phyloP scores from a whole-genome alignment of 176 grass and related monocot genomes.

The Echinochloa phyllopogon region DNA sequence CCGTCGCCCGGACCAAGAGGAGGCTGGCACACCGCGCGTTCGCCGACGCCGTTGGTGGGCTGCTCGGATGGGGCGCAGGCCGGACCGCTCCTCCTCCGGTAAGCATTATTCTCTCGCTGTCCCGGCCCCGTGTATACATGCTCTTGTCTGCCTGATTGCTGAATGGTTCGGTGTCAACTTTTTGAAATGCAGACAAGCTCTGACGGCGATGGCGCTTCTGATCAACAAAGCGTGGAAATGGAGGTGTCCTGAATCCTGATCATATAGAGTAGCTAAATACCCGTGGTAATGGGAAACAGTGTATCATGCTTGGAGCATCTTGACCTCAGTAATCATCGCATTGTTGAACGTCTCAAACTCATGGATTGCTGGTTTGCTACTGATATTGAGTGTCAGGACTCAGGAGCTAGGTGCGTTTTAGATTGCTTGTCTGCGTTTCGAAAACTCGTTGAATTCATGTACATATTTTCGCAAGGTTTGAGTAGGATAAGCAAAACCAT shows the following conservation, averaged over 20 bases:
- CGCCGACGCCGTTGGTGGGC: conserved; percentile 42
- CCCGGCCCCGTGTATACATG: neutral
- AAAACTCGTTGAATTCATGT: neutral
- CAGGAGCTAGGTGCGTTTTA: neutral
- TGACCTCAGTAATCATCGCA: neutral
- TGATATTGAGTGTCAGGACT: neutral
- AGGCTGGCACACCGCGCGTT: conserved; percentile 67
- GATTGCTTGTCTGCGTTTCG: neutral
- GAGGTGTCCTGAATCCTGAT: conserved; percentile 30
- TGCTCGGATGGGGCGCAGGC: conserved; percentile 50
- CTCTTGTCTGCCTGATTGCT: neutral
- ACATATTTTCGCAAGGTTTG: neutral
- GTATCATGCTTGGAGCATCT: neutral
- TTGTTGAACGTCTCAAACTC: neutral
- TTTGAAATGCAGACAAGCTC: conserved; percentile 41
- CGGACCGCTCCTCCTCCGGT: conserved; percentile 40
- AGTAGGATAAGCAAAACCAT: neutral
- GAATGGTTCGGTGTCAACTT: neutral
- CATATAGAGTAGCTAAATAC: neutral
- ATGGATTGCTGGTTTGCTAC: neutral
- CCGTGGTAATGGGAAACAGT: neutral
- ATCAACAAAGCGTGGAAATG: conserved; percentile 49
- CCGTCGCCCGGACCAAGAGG: conserved; percentile 50
- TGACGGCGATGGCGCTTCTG: conserved; percentile 19
- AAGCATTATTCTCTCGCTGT: neutral